These are phyloP conservation scores for Symbiodinium pilosum DNA, from an alignment of 73 alveolate genomes.

Conservation along the genomic window DNA sequence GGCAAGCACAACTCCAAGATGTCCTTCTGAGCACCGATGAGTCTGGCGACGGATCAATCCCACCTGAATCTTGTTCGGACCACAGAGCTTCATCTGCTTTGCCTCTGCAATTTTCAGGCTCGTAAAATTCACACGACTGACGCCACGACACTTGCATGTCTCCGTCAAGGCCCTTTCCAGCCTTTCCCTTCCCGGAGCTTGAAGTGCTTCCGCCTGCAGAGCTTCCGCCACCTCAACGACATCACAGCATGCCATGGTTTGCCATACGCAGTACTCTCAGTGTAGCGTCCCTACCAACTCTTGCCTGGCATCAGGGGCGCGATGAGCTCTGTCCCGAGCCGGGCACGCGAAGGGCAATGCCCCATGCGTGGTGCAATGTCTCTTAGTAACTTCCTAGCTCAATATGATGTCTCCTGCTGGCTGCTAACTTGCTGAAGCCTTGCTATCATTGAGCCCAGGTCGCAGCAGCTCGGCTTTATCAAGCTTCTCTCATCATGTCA, in stretches of 20 bases:
- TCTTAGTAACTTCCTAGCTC: no score
- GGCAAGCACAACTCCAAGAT: no score
- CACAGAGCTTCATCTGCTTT: not conserved
- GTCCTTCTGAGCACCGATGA: not conserved
- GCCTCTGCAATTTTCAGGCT: not conserved
- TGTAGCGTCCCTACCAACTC: not conserved
- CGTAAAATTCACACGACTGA: not conserved
- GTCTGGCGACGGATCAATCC: not conserved
- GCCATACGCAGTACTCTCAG: no score
- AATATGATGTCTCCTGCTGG: no score
- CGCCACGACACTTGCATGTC: not conserved
- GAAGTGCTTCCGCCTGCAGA: not conserved
- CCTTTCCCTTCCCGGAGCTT: constrained; percentile 11
- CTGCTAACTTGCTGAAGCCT: no score
- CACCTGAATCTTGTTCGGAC: constrained; percentile 16
- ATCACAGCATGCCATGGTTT: not conserved
- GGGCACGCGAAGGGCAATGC: not conserved
- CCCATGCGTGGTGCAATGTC: no score
- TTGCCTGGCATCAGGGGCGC: not conserved
- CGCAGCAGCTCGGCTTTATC: no score
- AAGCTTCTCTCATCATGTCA: no score
- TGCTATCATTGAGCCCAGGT: no score
- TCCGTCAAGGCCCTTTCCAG: not conserved
- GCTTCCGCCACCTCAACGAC: not conserved
- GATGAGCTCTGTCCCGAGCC: not conserved